phyloP scores from a whole-genome alignment of 2,329 filamentous ascomycete genomes.

The Xylaria multiplex region DNA sequence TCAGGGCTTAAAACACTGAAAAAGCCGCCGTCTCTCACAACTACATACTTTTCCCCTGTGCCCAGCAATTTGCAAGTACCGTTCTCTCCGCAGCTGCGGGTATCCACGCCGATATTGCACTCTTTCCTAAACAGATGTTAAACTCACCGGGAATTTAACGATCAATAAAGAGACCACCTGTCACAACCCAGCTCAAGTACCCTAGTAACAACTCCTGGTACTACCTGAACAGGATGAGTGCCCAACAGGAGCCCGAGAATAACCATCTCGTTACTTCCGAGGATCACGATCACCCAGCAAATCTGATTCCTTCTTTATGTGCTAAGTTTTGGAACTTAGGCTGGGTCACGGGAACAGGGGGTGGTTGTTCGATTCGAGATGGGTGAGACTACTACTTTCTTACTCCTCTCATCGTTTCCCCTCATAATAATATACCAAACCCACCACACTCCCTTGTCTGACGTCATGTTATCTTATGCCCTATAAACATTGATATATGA shows the following conservation, averaged over 20 bases:
- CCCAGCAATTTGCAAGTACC: conserved; percentile 24
- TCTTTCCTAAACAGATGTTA: conserved; percentile 18
- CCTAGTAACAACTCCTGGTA: neutral
- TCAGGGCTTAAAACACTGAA: conserved; percentile 31
- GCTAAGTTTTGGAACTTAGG: conserved; percentile 94
- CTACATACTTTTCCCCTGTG: neutral
- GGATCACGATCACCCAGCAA: conserved; percentile 89
- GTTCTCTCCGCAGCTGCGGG: conserved; percentile 23
- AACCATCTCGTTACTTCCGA: conserved; percentile 68
- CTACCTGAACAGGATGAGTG: conserved; percentile 20
- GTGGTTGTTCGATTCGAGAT: conserved; percentile 79
- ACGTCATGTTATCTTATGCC: conserved; percentile 37
- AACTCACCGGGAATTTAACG: conserved; percentile 17
- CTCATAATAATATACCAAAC: neutral
- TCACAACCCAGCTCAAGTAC: conserved; percentile 5
- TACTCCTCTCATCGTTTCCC: conserved; percentile 16
- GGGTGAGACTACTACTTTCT: conserved; percentile 54
- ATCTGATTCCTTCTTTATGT: conserved; percentile 92
- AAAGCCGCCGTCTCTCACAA: conserved; percentile 23
- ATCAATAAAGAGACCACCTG: conserved; percentile 21
- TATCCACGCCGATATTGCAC: conserved; percentile 27
- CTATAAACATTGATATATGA: neutral
- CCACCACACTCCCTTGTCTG: conserved; percentile 22
- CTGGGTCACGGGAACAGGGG: conserved; percentile 91
- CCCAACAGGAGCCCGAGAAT: conserved; percentile 41